These are phyloP conservation scores for Coemansia sp. DNA, from an alignment of 192 early-diverging fungal genomes.

Conservation along the genomic window DNA sequence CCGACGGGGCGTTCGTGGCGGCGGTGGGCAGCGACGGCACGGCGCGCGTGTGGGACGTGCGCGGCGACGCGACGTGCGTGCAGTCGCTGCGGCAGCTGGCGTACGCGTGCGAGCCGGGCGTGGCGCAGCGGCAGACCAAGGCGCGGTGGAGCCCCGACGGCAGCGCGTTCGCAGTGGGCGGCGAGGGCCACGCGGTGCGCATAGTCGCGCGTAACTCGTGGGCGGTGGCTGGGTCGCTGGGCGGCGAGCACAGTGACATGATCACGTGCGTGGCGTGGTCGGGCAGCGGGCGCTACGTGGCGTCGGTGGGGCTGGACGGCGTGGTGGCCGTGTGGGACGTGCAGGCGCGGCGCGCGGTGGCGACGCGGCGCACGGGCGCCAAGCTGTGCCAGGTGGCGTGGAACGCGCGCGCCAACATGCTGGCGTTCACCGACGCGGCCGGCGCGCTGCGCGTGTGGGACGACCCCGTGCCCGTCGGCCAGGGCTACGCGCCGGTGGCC, in stretches of 20 bases:
- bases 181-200: conserved; percentile 41
- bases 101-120: conserved; percentile 49
- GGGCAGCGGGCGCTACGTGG: conserved; percentile 61
- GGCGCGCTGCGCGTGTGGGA: conserved; percentile 62
- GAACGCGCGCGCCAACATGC: conserved; percentile 64
- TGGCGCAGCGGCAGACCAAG: conserved; percentile 36
- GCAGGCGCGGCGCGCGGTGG: conserved; percentile 47
- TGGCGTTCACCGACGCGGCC: conserved; percentile 57
- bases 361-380: conserved; percentile 33
- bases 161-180: conserved; percentile 58
- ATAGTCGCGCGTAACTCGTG: conserved; percentile 37
- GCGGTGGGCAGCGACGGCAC: conserved; percentile 63
- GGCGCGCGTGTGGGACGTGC: conserved; percentile 65
- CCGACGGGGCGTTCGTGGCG: conserved; percentile 30
- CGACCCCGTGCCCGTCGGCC: conserved; percentile 50
- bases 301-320: conserved; percentile 47
- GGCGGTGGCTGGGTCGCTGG: conserved; percentile 29
- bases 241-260: conserved; percentile 40
- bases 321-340: conserved; percentile 68
- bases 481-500: conserved; percentile 40
- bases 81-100: conserved; percentile 36
- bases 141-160: conserved; percentile 67
- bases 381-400: conserved; percentile 61
- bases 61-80: conserved; percentile 45
- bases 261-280: conserved; percentile 62